Evolutionary conservation across 116 monocot species (phyloP).

Genomic region (Trichopus zeylanicus): DNA sequence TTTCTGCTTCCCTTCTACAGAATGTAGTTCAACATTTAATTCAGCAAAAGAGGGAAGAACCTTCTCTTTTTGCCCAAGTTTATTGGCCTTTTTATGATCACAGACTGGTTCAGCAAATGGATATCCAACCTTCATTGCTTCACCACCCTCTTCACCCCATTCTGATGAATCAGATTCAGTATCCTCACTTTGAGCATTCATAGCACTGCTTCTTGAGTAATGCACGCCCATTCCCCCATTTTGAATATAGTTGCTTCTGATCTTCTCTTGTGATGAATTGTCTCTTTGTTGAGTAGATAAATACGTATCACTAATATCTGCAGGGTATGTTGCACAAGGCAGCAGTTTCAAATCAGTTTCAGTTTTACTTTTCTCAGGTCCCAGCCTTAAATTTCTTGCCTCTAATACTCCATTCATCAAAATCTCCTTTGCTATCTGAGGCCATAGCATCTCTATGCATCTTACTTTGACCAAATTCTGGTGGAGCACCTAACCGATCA

Average conservation of each 20-base stretch:
- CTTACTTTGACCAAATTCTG: neutral
- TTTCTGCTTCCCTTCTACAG: constrained; percentile 33
- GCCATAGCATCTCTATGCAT: constrained; percentile 2
- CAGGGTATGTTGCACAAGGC: constrained; percentile 13
- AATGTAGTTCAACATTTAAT: constrained; percentile 13
- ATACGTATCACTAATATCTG: constrained; percentile 10
- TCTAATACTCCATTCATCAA: constrained; percentile 16
- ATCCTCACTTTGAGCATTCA: constrained; percentile 50
- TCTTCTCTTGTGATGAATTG: constrained; percentile 15
- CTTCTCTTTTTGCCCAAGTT: constrained; percentile 22
- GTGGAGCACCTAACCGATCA: neutral
- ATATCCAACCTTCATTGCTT: constrained; percentile 13
- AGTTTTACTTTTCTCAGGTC: neutral
- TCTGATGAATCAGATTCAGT: constrained; percentile 85
- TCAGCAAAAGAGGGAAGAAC: constrained; percentile 7
- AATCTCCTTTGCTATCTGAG: neutral
- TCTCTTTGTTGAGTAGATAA: constrained; percentile 6
- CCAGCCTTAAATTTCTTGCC: constrained; percentile 27
- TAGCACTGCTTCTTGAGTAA: constrained; percentile 8
- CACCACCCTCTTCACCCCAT: constrained; percentile 24
- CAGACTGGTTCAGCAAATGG: constrained; percentile 21
- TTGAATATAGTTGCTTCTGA: constrained; percentile 15
- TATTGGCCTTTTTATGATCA: constrained; percentile 27
- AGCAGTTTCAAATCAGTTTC: constrained; percentile 12
- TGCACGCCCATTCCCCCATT: constrained; percentile 8